A percentile compares a stretch with the other conserved stretches of the same genome.
Conservation (phyloP, 345 rosid genomes). For the Camelina laxa region DNA sequence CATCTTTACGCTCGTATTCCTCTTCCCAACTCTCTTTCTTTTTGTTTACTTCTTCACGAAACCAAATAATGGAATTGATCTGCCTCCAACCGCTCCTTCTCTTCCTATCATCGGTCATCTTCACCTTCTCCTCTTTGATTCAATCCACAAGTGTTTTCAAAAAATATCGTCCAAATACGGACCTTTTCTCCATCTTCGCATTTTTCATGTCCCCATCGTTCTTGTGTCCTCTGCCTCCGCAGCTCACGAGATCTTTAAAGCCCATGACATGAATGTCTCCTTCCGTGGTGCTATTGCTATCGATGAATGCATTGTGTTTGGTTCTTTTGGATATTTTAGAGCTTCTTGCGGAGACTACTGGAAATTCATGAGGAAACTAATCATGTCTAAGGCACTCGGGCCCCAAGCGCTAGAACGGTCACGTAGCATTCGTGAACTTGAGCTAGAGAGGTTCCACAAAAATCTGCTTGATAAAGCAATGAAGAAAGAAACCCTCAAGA, state of each 20-base stretch:
- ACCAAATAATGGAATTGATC: background rate
- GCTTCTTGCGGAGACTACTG: background rate
- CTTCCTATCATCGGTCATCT: background rate
- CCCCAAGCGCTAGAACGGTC: background rate
- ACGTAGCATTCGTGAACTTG: background rate
- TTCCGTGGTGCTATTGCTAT: background rate
- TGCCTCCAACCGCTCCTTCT: background rate
- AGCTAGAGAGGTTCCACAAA: background rate
- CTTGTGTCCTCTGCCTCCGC: background rate
- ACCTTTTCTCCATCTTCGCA: background rate
- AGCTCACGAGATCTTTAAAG: background rate
- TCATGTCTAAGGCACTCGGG: background rate
- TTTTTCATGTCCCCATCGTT: background rate
- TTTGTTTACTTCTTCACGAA: background rate
- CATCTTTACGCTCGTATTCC: background rate
- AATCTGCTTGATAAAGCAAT: background rate
- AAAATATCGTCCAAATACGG: background rate
- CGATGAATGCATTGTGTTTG: conserved; percentile 4
- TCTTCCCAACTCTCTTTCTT: background rate
- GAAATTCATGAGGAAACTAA: background rate
- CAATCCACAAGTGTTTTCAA: background rate
- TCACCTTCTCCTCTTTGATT: background rate
- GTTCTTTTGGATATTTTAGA: background rate
- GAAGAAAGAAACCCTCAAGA: background rate
- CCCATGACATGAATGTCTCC: background rate